A percentile compares a stretch with the other conserved stretches of the same genome.
Evolutionary conservation across 2,329 filamentous ascomycete genomes (phyloP).

Genomic region (Pseudogymnoascus sp.): DNA sequence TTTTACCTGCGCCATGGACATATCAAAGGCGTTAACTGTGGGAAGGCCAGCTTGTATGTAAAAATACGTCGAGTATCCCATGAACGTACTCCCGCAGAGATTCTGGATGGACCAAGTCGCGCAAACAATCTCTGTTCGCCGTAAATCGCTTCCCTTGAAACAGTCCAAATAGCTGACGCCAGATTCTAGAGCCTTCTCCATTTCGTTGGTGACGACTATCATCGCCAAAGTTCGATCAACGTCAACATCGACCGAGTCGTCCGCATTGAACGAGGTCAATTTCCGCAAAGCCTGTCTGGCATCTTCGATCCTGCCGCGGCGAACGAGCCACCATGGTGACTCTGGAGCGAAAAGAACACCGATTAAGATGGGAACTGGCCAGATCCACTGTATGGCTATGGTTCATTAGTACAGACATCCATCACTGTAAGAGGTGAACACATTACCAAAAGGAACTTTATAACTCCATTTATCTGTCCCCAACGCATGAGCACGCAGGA

Average conservation of each 20-base stretch:
- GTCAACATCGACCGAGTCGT: conserved; percentile 33
- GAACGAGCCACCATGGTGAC: conserved; percentile 40
- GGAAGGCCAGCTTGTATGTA: conserved; percentile 50
- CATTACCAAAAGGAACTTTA: conserved; percentile 37
- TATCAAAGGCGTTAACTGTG: conserved; percentile 45
- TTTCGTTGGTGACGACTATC: conserved; percentile 82
- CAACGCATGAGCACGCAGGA: conserved; percentile 34
- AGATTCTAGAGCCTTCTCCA: conserved; percentile 60
- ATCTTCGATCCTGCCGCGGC: conserved; percentile 33
- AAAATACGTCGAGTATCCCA: conserved; percentile 58
- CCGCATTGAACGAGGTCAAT: conserved; percentile 14
- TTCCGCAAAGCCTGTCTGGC: conserved; percentile 28
- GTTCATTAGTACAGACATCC: conserved; percentile 38
- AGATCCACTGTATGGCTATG: conserved; percentile 39
- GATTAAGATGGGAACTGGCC: conserved; percentile 36
- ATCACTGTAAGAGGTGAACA: conserved; percentile 33
- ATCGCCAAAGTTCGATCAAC: conserved; percentile 79
- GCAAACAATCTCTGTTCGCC: conserved; percentile 59
- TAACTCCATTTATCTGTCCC: conserved; percentile 37
- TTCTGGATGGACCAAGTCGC: conserved; percentile 56
- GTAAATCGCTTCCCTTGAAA: conserved; percentile 69
- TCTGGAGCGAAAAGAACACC: conserved; percentile 37
- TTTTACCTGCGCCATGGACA: conserved; percentile 51
- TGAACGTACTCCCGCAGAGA: conserved; percentile 54
- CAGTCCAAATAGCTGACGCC: conserved; percentile 74